Percentiles rank a stretch among this genome's conserved stretches.
Conservation (phyloP, 306 rosid species). For the Castanospermum australe region DNA sequence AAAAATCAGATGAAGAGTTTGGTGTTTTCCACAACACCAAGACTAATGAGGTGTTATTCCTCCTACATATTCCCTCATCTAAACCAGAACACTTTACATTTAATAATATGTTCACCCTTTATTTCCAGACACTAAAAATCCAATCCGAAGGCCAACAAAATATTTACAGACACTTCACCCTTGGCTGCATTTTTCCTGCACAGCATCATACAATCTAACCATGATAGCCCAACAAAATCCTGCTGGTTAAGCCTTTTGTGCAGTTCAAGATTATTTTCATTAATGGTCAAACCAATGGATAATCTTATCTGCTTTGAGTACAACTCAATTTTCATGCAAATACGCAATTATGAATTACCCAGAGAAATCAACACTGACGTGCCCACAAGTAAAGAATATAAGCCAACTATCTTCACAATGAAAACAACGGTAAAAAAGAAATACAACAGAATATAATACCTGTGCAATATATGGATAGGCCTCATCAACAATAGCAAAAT, state of each 20-base stretch:
- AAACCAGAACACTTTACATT: background rate
- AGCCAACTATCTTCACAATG: conserved; percentile 8
- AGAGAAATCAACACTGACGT: background rate
- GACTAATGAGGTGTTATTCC: background rate
- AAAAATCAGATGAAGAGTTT: conserved; percentile 3
- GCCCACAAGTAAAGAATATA: background rate
- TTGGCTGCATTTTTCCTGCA: conserved; percentile 8
- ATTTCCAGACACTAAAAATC: background rate
- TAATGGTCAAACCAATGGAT: background rate
- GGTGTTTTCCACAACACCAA: background rate
- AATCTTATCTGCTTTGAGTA: conserved; percentile 17
- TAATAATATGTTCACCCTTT: background rate
- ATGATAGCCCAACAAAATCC: background rate
- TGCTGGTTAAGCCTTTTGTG: background rate
- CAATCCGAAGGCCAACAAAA: too few relatives aligned
- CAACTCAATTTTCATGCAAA: conserved; percentile 6
- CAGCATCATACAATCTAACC: conserved; percentile 16
- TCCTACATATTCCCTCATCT: background rate
- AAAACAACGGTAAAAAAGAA: background rate
- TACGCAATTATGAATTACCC: background rate
- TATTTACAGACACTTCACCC: background rate
- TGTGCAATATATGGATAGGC: conserved; percentile 99
- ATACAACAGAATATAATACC: conserved; percentile 43
- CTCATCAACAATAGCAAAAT: conserved; percentile 96
- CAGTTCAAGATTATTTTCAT: background rate